These are phyloP conservation scores for Hydnomerulius pinastri DNA, from an alignment of 768 basidiomycete species.

Conservation along the genomic window DNA sequence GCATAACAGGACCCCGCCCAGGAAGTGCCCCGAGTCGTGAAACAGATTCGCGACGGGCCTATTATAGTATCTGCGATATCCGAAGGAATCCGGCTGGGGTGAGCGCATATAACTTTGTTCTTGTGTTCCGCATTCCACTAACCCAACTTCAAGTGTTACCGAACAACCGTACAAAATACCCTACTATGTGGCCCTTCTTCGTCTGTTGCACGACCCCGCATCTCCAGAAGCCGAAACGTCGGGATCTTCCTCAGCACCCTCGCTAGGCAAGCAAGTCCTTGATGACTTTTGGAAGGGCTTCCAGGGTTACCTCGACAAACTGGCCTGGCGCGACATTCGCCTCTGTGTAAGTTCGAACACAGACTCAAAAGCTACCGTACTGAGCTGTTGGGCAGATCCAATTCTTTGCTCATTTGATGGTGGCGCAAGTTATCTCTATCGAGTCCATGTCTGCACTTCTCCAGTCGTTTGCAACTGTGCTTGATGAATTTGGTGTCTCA, in stretches of 20 bases:
- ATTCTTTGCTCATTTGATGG: constrained; percentile 87
- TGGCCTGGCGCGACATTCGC: constrained; percentile 89
- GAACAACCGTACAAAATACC: constrained; percentile 96
- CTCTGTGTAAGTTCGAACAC: constrained; percentile 63
- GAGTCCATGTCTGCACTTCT: constrained; percentile 81
- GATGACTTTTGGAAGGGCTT: constrained; percentile 94
- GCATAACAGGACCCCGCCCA: constrained; percentile 61
- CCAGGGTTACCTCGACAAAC: constrained; percentile 82
- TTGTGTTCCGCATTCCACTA: constrained; percentile 5
- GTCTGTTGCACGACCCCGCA: constrained; percentile 57
- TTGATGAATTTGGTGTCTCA: constrained; percentile 89
- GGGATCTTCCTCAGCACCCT: constrained; percentile 31
- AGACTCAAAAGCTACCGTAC: neutral
- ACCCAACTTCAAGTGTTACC: constrained; percentile 56
- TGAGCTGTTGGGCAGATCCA: constrained; percentile 61
- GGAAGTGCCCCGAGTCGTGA: constrained; percentile 67
- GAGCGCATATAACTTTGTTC: neutral
- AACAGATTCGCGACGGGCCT: constrained; percentile 61
- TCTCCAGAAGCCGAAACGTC: constrained; percentile 38
- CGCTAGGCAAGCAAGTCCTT: constrained; percentile 70
- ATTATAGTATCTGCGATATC: constrained; percentile 64
- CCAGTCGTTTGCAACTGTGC: constrained; percentile 80
- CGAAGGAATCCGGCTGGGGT: constrained; percentile 79
- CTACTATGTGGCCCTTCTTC: constrained; percentile 80
- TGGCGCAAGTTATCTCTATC: constrained; percentile 70